Evolutionary conservation across 2,329 filamentous ascomycete species (phyloP), one percentile per base, ranked within the genome.

Genomic region (Colletotrichum graminicola): DNA sequence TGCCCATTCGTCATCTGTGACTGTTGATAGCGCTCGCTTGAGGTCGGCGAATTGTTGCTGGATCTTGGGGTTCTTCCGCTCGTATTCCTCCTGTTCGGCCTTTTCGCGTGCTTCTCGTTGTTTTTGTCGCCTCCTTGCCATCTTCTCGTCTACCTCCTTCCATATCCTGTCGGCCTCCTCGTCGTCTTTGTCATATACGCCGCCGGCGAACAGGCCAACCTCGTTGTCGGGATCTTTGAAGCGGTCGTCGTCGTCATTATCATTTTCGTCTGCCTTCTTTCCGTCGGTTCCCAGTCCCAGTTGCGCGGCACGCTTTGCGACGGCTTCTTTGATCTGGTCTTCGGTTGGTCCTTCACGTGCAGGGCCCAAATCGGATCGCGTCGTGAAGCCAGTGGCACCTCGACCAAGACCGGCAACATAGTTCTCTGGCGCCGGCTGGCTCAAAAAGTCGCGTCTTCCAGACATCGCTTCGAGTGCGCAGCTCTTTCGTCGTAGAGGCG

Each of bases 201-300:
- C 96, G 67, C 94, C 95, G 3, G 96, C 95, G 78, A 99, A 99
- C 29, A 99, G 86, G 5, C 97, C 96, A 59, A 96, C 93, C 81
- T 99, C 96, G 78, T 98, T 98, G 77, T 99, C 96, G 0, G 96
- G 96, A 79, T 99, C 96, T 79, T 97, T 94, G 78, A 94, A 98
- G 57, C 95, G 89, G 45, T 93, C 92, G 67, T 94, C 92, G 65
- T 93, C 91, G 67, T 92, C 91, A 45, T 92, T 91, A 72, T 88
- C 90, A 52, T 92, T 90, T 26, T 93, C 90, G 62, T 91, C 90
- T 73, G 88, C 89, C 73, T 93, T 92, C 77, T 93, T 92, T 67
- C 91, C 89, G 63, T 89, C 90, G 10, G 89, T 90, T 56, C 81
- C 81, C n/a, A 89, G 80, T 7, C 95, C 95, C 71, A 98, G 89